Evolutionary conservation across 352 stramenopile genomes (phyloP).

Genomic region (Phytophthora cajani): DNA sequence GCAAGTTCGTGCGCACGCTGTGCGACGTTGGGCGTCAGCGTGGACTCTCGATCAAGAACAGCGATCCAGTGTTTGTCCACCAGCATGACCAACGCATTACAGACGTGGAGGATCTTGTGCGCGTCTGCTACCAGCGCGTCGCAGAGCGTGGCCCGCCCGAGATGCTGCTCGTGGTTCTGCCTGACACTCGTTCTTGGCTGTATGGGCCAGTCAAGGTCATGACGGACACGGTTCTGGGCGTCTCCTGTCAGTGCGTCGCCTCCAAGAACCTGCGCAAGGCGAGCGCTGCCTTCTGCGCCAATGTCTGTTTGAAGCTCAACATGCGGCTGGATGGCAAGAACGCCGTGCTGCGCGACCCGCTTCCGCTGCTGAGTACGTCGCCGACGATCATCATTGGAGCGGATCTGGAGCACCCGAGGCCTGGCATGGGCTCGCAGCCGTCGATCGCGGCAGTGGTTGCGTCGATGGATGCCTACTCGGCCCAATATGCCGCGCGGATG

Average conservation of each 20-base stretch:
- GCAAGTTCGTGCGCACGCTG: background rate
- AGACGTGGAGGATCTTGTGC: background rate
- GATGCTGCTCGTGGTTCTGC: background rate
- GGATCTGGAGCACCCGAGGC: slow-evolving; percentile 64
- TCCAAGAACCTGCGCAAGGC: background rate
- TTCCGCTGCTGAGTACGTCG: slow-evolving; percentile 41
- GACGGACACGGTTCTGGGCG: background rate
- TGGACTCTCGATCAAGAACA: background rate
- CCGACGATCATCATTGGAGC: slow-evolving; percentile 79
- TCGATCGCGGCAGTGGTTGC: slow-evolving; percentile 75
- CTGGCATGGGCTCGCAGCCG: slow-evolving; percentile 46
- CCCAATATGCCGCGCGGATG: slow-evolving; percentile 1
- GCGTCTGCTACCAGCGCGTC: background rate
- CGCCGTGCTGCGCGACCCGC: slow-evolving; percentile 20
- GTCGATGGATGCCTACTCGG: slow-evolving; percentile 62
- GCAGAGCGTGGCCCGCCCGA: background rate
- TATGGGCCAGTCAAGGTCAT: background rate
- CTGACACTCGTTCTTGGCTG: background rate
- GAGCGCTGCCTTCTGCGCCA: background rate
- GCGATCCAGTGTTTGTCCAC: background rate
- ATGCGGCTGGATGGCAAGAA: background rate
- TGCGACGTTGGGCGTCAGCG: background rate
- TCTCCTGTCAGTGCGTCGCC: background rate
- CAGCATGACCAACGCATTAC: background rate
- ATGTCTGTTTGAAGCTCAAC: background rate